These are phyloP conservation scores for Microstegium vimineum DNA, from an alignment of 176 grass and related monocot species.

Conservation along the genomic window DNA sequence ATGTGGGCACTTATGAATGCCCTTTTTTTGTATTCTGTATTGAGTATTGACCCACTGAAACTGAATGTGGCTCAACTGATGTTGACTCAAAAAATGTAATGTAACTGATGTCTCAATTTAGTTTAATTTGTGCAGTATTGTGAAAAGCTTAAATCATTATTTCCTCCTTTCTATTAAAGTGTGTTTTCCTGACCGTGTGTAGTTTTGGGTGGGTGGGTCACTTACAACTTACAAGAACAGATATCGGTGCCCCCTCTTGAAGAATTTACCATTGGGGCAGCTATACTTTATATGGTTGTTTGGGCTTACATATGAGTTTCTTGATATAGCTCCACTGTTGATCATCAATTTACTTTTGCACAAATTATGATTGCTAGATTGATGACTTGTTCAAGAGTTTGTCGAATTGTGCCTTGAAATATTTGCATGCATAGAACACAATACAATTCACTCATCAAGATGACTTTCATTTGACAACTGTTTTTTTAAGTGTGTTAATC, in stretches of 20 bases:
- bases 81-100: too few relatives aligned
- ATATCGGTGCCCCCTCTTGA: neutral
- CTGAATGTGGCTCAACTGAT: neutral
- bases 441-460: too few relatives aligned
- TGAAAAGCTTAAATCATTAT: too few relatives aligned
- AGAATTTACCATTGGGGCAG: neutral
- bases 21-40: too few relatives aligned
- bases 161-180: too few relatives aligned
- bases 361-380: constrained; percentile 10
- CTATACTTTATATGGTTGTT: neutral
- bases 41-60: neutral
- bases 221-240: neutral
- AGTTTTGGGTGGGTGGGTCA: too few relatives aligned
- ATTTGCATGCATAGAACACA: too few relatives aligned
- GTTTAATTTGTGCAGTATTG: too few relatives aligned
- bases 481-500: too few relatives aligned
- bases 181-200: too few relatives aligned
- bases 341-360: neutral
- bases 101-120: too few relatives aligned
- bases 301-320: neutral
- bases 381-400: neutral
- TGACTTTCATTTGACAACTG: too few relatives aligned
- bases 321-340: neutral
- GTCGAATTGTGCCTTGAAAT: neutral
- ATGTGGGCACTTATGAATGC: neutral